Base-by-base conservation (phyloP, 2,329 filamentous ascomycete genomes). In the Massarina eburnea region DNA sequence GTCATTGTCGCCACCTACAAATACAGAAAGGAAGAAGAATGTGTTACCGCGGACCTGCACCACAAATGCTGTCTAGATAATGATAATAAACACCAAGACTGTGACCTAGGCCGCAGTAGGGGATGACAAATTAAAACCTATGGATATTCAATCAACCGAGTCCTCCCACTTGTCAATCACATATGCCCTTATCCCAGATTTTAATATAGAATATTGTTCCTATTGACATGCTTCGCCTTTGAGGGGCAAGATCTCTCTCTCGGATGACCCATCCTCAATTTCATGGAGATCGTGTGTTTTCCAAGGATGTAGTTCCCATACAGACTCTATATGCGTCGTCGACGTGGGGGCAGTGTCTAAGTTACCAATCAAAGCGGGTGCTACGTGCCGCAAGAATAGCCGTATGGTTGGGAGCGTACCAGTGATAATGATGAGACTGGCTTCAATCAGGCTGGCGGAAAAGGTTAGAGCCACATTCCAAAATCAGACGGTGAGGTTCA, bases 371-470 rank as follows among this genome's bases (percentile, higher is more conserved):
- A 44, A 20, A 15, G 17, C 33, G 2, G 70, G 70, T 0, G 68
- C 62, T 8, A 73, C 55, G 41, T 71, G 66, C 2, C 57, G 57
- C 45, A 73, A 58, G 58, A 73, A 74, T 6, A 71, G 67, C 15
- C 68, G 65, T 8, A 74, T 52, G 0, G 71, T 73, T 0, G 71
- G 71, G 33, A 73, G 64, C 3, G 69, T 66, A 14, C 69, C 70
- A 49, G 70, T 74, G 10, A 72, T 70, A 22, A 74, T 62, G 40
- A 73, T 64, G 0, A 74, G 59, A 26, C 73, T 74, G 1, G 62
- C 59, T 48, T 74, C 72, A 22, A 73, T 57, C 20, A 70, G 55
- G 1, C 67, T 71, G 35, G 20, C 2, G 15, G 14, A 34, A 3
- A 21, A 20, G 34, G 15, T 52, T 3, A 52, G 41, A 19, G 8